These are phyloP conservation scores for Hirschfeldia incana DNA, from an alignment of 345 rosid genomes.

Conservation along the genomic window DNA sequence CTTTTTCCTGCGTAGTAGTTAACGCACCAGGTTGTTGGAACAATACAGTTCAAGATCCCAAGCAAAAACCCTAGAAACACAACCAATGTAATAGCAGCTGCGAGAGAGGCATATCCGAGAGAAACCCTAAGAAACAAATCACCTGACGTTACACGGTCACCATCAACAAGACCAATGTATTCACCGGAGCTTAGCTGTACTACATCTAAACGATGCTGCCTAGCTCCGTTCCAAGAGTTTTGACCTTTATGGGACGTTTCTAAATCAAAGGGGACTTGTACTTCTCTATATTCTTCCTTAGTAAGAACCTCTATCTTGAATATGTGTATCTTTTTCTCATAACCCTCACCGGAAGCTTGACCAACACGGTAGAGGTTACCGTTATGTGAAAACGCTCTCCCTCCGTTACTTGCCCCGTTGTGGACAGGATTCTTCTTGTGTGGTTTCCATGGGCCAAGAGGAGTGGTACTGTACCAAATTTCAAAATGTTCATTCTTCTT, in stretches of 20 bases:
- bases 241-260: conserved; percentile 58
- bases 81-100: conserved; percentile 52
- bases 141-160: conserved; percentile 86
- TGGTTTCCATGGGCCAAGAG: conserved; percentile 93
- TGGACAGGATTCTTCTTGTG: conserved; percentile 89
- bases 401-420: conserved; percentile 90
- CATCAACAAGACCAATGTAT: conserved; percentile 86
- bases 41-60: conserved; percentile 74
- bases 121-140: conserved; percentile 51
- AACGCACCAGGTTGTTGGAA: conserved; percentile 82
- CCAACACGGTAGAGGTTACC: conserved; percentile 90
- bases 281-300: conserved; percentile 65
- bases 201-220: conserved; percentile 82
- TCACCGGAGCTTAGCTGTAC: conserved; percentile 73
- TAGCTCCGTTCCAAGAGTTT: conserved; percentile 83
- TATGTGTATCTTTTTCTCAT: conserved; percentile 61
- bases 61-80: conserved; percentile 61
- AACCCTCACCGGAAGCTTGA: conserved; percentile 84
- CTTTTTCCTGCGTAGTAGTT: conserved; percentile 61
- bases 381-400: conserved; percentile 70
- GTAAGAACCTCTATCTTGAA: conserved; percentile 72
- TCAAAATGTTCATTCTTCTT: conserved; percentile 79
- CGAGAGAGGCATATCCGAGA: conserved; percentile 72
- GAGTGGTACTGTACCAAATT: conserved; percentile 83
- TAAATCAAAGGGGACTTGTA: conserved; percentile 62